Evolutionary conservation across 2,329 filamentous ascomycete species (phyloP).

Genomic region (Ilyonectria robusta): DNA sequence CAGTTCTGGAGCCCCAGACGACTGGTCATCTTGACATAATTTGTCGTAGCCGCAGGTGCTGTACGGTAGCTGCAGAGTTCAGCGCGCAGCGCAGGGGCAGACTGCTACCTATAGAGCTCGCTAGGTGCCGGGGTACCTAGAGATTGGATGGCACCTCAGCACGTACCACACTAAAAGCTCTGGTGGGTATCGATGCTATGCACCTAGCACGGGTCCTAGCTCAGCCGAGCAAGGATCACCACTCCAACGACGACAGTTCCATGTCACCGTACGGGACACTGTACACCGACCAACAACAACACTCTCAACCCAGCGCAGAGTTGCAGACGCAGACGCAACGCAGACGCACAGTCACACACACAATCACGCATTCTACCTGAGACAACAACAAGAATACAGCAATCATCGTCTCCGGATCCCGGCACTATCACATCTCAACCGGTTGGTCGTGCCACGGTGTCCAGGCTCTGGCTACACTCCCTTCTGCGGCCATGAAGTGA

Average conservation of each 20-base stretch:
- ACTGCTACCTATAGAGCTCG: no score
- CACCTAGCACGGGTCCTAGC: constrained; percentile 1
- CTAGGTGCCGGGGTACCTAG: not conserved
- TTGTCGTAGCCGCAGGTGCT: no score
- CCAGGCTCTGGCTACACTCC: constrained; percentile 16
- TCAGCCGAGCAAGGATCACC: constrained; percentile 40
- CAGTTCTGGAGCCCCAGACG: no score
- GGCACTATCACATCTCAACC: constrained; percentile 6
- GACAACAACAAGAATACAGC: constrained; percentile 6
- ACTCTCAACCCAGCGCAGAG: constrained; percentile 6
- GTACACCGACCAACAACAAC: constrained; percentile 12
- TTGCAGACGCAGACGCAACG: not conserved
- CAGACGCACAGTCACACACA: constrained; percentile 3
- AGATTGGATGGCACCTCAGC: no score
- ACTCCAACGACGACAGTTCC: constrained; percentile 14
- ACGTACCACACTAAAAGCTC: not conserved
- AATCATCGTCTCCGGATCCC: constrained; percentile 4
- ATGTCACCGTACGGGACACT: not conserved
- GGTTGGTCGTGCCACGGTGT: constrained; percentile 30
- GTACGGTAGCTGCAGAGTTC: no score
- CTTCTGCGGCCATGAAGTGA: constrained; percentile 32
- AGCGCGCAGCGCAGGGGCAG: no score
- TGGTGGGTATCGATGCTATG: not conserved
- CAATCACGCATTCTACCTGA: not conserved
- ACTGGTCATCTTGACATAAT: no score